Conservation (phyloP, 2,329 filamentous ascomycete species). For the Dryadomyces quercus-mongolicae region DNA sequence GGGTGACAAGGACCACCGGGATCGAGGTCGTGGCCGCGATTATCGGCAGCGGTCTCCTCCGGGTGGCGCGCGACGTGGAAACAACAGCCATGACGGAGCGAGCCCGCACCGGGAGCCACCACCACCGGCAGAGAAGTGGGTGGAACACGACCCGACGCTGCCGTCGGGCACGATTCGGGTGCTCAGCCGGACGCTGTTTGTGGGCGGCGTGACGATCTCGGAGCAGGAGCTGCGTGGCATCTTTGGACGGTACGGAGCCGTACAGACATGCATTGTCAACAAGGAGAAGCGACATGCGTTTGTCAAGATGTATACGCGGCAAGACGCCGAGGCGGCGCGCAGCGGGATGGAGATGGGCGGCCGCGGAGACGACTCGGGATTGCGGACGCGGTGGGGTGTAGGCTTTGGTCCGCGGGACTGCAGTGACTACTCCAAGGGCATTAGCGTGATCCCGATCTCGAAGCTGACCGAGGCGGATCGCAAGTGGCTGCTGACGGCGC, state of each 20-base stretch:
- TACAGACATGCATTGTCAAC: conserved; percentile 97
- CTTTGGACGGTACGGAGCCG: conserved; percentile 71
- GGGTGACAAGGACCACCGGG: conserved; percentile 40
- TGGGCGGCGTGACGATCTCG: conserved; percentile 81
- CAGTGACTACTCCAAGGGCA: conserved; percentile 84
- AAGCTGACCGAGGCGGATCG: conserved; percentile 91
- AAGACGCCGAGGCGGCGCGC: conserved; percentile 74
- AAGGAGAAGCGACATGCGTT: conserved; percentile 97
- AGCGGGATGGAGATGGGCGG: conserved; percentile 72
- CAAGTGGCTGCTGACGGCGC: conserved; percentile 93
- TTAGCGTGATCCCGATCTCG: conserved; percentile 87
- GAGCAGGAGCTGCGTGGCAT: conserved; percentile 72
- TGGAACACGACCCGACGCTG: conserved; percentile 67
- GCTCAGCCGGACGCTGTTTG: conserved; percentile 86
- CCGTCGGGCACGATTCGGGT: conserved; percentile 78
- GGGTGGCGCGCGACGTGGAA: conserved; percentile 24
- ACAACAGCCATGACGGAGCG: conserved; percentile 34
- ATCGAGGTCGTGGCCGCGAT: conserved; percentile 40
- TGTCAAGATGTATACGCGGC: conserved; percentile 92
- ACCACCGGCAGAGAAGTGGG: conserved; percentile 47
- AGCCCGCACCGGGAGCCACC: conserved; percentile 31
- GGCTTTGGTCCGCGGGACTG: conserved; percentile 95
- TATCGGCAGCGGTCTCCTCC: conserved; percentile 85
- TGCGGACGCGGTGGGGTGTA: conserved; percentile 91
- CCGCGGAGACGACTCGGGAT: conserved; percentile 52